phyloP scores from a whole-genome alignment of 768 basidiomycete genomes.

The Suillus spraguei region DNA sequence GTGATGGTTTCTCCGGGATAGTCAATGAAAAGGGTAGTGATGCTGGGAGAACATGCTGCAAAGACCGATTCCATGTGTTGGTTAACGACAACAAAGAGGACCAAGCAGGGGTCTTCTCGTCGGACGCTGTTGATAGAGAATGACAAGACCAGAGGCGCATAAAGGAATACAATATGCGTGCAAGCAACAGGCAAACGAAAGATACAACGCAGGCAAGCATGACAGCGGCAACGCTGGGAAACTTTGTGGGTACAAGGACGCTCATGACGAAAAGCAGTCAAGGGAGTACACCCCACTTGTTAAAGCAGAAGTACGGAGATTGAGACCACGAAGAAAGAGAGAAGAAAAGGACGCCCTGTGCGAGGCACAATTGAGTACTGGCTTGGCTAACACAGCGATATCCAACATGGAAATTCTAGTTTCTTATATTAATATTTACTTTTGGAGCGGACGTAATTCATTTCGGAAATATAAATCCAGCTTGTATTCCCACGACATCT shows the following conservation, averaged over 20 bases:
- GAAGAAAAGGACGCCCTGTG: constrained; percentile 13
- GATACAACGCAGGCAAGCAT: constrained; percentile 35
- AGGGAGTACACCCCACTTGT: constrained; percentile 18
- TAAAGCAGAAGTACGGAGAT: constrained; percentile 27
- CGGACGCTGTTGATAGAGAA: constrained; percentile 12
- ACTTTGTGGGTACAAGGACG: constrained; percentile 34
- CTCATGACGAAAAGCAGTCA: constrained; percentile 24
- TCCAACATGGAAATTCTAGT: constrained; percentile 3
- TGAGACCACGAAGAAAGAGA: constrained; percentile 16
- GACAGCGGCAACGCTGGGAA: constrained; percentile 30
- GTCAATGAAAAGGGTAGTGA: constrained; percentile 30
- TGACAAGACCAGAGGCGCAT: constrained; percentile 32
- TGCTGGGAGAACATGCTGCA: constrained; percentile 27
- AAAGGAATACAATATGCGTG: constrained; percentile 30
- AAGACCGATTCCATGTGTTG: constrained; percentile 21
- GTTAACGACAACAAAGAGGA: constrained; percentile 3
- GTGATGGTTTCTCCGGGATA: constrained; percentile 23
- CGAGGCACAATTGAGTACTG: constrained; percentile 11
- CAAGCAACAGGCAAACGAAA: constrained; percentile 30
- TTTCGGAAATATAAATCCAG: background rate
- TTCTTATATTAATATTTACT: constrained; percentile 8
- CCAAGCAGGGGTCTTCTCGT: constrained; percentile 20
- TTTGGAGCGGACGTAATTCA: constrained; percentile 3
- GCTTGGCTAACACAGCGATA: constrained; percentile 10
- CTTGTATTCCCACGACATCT: constrained; percentile 4